A percentile compares a stretch with the other conserved stretches of the same genome.
phyloP scores from a whole-genome alignment of 352 stramenopile species.

The Pythium vanterpoolii region DNA sequence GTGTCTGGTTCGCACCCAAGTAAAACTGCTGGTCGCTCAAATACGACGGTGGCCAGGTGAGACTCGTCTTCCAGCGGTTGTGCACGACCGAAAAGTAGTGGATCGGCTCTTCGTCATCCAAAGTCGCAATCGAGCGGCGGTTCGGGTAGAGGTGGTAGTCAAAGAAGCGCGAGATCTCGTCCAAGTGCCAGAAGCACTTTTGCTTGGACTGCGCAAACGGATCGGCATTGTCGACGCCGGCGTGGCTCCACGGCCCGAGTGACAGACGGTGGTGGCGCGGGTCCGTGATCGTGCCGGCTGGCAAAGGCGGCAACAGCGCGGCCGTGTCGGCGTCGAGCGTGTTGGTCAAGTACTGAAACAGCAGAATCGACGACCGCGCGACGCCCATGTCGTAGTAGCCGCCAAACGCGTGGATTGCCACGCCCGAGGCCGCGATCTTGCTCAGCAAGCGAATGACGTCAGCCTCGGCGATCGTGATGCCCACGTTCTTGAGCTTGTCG shows the following conservation, averaged over 20 bases:
- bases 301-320: conserved; percentile 46
- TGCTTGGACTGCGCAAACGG: conserved; percentile 79
- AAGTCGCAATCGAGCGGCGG: conserved; percentile 42
- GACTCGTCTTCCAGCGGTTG: conserved; percentile 67
- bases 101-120: conserved; percentile 71
- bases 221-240: conserved; percentile 74
- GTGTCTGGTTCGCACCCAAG: conserved; percentile 48
- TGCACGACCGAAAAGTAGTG: conserved; percentile 82
- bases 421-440: conserved; percentile 60
- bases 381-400: conserved; percentile 83
- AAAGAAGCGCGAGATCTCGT: conserved; percentile 84
- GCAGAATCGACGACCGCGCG: conserved; percentile 65
- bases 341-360: conserved; percentile 80
- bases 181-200: conserved; percentile 81
- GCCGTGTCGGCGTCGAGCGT: conserved; percentile 60
- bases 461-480: conserved; percentile 41
- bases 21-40: conserved; percentile 50
- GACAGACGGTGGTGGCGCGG: conserved; percentile 58
- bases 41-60: conserved; percentile 59
- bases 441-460: conserved; percentile 52
- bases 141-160: conserved; percentile 77
- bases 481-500: conserved; percentile 46
- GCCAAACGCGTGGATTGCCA: conserved; percentile 63
- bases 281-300: conserved; percentile 43
- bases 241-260: conserved; percentile 80